phyloP scores from a whole-genome alignment of 1,284 basidiomycete genomes.

The Sanghuangporus sanghuang region DNA sequence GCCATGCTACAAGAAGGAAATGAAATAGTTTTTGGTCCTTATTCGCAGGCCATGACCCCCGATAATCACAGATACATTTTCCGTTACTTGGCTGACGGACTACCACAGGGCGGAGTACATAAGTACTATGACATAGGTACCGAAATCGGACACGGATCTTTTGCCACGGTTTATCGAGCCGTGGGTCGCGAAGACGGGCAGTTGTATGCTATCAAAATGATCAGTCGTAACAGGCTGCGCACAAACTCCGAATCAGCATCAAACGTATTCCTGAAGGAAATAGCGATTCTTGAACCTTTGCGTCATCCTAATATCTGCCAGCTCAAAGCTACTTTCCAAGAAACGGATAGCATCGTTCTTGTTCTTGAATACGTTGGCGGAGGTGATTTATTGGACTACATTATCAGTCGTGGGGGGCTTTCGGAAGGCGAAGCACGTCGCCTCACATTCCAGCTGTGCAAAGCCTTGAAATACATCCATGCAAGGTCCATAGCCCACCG shows the following conservation, averaged over 20 bases:
- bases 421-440: constrained; percentile 38
- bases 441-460: background rate
- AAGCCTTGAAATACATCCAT: constrained; percentile 53
- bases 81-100: constrained; percentile 46
- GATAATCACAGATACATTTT: constrained; percentile 63
- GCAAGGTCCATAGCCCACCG: constrained; percentile 76
- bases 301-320: constrained; percentile 80
- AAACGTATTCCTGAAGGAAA: constrained; percentile 46
- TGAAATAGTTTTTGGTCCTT: constrained; percentile 76
- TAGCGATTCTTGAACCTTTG: constrained; percentile 70
- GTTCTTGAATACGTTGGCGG: constrained; percentile 80
- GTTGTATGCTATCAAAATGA: constrained; percentile 76
- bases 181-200: constrained; percentile 52
- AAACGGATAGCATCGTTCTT: constrained; percentile 64
- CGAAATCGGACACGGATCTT: constrained; percentile 76
- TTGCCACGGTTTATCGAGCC: constrained; percentile 74
- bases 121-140: constrained; percentile 57
- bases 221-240: constrained; percentile 43
- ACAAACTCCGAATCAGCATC: constrained; percentile 19
- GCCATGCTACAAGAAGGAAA: constrained; percentile 71
- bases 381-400: constrained; percentile 84
- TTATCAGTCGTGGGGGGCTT: constrained; percentile 53
- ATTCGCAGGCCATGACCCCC: constrained; percentile 36
- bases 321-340: constrained; percentile 74
- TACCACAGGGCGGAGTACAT: constrained; percentile 47